Percentiles rank a stretch among this genome's conserved stretches.
These are phyloP conservation scores for Tylopilus plumbeoviolaceoides DNA, from an alignment of 768 basidiomycete genomes.

Conservation along the genomic window DNA sequence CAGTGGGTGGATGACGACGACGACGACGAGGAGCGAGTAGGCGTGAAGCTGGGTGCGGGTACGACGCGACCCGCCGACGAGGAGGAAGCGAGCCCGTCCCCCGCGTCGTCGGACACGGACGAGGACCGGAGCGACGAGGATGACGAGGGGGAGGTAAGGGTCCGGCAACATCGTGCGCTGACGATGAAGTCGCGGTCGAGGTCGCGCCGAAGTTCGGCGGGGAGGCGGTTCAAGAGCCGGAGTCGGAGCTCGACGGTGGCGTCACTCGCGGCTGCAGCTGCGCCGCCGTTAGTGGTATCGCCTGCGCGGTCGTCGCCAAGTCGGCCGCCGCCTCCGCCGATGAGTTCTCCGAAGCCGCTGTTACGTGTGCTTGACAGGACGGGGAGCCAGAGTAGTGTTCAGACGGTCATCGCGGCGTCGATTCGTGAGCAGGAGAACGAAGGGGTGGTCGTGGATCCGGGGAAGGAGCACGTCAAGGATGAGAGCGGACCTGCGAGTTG, in stretches of 20 bases:
- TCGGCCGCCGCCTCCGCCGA: background rate
- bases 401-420: slow-evolving; percentile 64
- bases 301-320: slow-evolving; percentile 14
- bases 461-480: slow-evolving; percentile 26
- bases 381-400: slow-evolving; percentile 63
- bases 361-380: slow-evolving; percentile 35
- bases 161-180: background rate
- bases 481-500: slow-evolving; percentile 22
- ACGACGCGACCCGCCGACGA: slow-evolving; percentile 36
- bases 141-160: slow-evolving; percentile 11
- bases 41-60: no score
- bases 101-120: slow-evolving; percentile 61
- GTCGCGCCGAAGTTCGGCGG: slow-evolving; percentile 29
- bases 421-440: slow-evolving; percentile 35
- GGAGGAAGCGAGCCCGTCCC: slow-evolving; percentile 51
- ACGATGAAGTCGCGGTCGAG: slow-evolving; percentile 18
- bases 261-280: slow-evolving; percentile 41
- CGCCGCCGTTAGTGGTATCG: slow-evolving; percentile 5
- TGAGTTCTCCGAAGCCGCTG: slow-evolving; percentile 14
- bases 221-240: slow-evolving; percentile 33
- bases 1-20: slow-evolving; percentile 54
- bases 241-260: slow-evolving; percentile 70
- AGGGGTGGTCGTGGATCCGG: slow-evolving; percentile 6
- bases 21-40: slow-evolving; percentile 26
- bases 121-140: slow-evolving; percentile 39